Base-by-base conservation (phyloP, 1,284 basidiomycete genomes). In the Pascua guehoae region DNA sequence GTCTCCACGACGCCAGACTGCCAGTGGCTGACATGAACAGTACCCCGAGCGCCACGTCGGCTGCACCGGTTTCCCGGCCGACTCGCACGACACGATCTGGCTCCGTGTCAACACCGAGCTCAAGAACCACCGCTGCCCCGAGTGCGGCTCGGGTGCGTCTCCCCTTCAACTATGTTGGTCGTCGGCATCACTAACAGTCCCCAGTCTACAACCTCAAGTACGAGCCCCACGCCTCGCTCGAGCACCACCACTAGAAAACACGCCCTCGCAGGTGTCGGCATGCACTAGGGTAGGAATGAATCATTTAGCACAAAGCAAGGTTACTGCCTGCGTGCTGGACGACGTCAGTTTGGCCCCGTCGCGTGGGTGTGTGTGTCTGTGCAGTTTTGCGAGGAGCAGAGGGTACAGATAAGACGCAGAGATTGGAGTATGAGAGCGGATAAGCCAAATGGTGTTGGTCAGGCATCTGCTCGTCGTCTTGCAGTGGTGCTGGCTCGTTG, bases 41-140 rank as follows among this genome's bases (percentile, higher is more conserved):
- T 86, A 86, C 69, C 80, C 82, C 53, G 84, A 86, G 64, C 89
- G 92, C 66, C 83, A 89, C 61, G 81, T 96, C 71, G 92, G 92
- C 56, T 96, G 93, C 83, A 93, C 93, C 50, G 92, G 91, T 58
- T 85, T 82, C 70, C 92, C 92, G 32, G 89, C 88, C 49, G 92
- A 96, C 78, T 93, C 91, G 43, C 92, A 95, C 78, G 89, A 94
- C 69, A 82, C 91, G 60, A 80, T 86, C 65, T 95, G 91, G 91
- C 85, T 92, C 76, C 84, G 76, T 69, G 83, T 81, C 63, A 82
- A 83, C 67, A 81, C 86, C 67, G 85, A 85, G 72, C 82, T 77
- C 55, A 78, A 84, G 70, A 73, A 77, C 61, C 80, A 81, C 68
- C 87, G 93, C 74, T 96, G 92, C 85, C 80, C 84, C 17, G 92